A percentile compares a stretch with the other conserved stretches of the same genome.
These are phyloP conservation scores for Cryoendolithus antarcticus DNA, from an alignment of 2,329 filamentous ascomycete species.

Conservation along the genomic window DNA sequence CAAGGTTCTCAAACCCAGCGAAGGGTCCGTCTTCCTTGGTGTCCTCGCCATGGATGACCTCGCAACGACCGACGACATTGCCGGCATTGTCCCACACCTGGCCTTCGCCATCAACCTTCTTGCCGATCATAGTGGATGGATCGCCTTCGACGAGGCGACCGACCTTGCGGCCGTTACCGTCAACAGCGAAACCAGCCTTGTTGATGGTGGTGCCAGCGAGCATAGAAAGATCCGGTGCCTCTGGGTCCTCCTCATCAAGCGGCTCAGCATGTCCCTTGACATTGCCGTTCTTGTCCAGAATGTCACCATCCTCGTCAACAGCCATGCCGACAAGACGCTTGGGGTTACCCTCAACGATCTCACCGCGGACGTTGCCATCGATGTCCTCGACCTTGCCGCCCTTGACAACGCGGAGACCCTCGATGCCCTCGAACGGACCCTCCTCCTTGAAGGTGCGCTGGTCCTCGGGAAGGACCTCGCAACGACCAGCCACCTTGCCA, in stretches of 20 bases:
- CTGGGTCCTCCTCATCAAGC: conserved; percentile 42
- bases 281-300: conserved; percentile 61
- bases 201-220: conserved; percentile 51
- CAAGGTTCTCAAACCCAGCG: conserved; percentile 45
- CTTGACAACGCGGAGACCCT: conserved; percentile 53
- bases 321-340: conserved; percentile 60
- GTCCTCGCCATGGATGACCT: conserved; percentile 42
- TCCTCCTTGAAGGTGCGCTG: conserved; percentile 46
- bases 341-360: conserved; percentile 56
- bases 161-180: conserved; percentile 45
- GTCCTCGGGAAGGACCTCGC: conserved; percentile 45
- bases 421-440: conserved; percentile 56
- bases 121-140: conserved; percentile 42
- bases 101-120: conserved; percentile 50
- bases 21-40: conserved; percentile 44
- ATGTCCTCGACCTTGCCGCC: conserved; percentile 63
- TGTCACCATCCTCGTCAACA: conserved; percentile 73
- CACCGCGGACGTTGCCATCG: conserved; percentile 65
- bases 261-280: conserved; percentile 49
- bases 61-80: conserved; percentile 47
- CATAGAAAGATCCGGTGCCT: conserved; percentile 43
- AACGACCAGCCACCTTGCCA: conserved; percentile 44
- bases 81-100: conserved; percentile 53
- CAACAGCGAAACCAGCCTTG: conserved; percentile 51
- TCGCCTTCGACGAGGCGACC: conserved; percentile 48